Evolutionary conservation across 306 rosid genomes (phyloP).

Genomic region (Fragaria ananassa): DNA sequence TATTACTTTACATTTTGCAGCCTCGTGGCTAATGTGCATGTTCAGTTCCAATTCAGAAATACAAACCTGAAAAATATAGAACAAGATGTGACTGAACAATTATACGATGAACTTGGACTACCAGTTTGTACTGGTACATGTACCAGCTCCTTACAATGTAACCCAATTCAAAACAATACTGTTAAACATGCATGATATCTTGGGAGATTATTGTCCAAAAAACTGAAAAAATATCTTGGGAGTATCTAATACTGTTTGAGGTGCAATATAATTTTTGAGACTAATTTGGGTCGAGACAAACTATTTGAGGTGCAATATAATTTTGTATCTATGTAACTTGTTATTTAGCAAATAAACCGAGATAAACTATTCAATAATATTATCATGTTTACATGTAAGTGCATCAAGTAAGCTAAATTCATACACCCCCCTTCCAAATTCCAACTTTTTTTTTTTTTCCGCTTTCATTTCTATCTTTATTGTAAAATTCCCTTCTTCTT

Average conservation of each 20-base stretch:
- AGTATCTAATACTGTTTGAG: background rate
- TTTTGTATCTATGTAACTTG: background rate
- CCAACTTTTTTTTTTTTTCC: too few relatives aligned
- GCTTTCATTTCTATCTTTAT: too few relatives aligned
- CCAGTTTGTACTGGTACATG: background rate
- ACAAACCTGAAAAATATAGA: background rate
- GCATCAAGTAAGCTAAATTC: background rate
- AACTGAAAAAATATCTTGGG: background rate
- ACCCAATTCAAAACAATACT: background rate
- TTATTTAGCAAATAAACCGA: background rate
- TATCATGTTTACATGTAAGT: background rate
- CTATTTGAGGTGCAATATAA: background rate
- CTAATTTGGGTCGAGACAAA: too few relatives aligned
- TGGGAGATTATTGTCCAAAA: background rate
- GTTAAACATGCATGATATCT: background rate
- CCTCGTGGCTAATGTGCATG: background rate
- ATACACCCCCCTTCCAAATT: too few relatives aligned
- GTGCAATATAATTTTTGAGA: background rate
- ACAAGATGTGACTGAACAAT: background rate
- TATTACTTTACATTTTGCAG: background rate
- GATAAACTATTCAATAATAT: background rate
- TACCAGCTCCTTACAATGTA: background rate
- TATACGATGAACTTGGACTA: constrained; percentile 12
- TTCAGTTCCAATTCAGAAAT: background rate
- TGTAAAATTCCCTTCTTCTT: too few relatives aligned